Evolutionary conservation across 2,329 filamentous ascomycete species (phyloP).

Genomic region (Exutisphaerella laricina): DNA sequence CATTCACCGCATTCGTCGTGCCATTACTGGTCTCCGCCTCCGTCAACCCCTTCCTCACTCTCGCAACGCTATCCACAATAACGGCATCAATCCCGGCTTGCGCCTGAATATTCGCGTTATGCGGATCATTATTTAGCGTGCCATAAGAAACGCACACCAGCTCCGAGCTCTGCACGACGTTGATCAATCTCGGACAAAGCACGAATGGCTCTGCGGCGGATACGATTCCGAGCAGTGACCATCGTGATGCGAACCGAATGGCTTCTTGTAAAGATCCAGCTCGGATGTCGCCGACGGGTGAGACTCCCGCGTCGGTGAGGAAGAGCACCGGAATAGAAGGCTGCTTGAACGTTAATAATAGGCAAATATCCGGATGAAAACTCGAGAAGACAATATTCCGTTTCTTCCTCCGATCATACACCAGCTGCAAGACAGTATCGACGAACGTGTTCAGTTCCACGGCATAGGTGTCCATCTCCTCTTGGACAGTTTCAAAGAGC

Average conservation of each 20-base stretch:
- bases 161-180: conserved; percentile 88
- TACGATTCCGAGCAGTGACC: conserved; percentile 92
- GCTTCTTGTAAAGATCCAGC: conserved; percentile 92
- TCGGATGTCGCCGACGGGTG: conserved; percentile 76
- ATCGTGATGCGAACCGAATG: conserved; percentile 85
- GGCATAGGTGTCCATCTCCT: conserved; percentile 94
- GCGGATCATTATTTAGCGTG: conserved; percentile 78
- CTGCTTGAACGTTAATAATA: conserved; percentile 93
- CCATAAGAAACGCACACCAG: conserved; percentile 95
- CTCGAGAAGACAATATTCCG: conserved; percentile 96
- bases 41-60: conserved; percentile 88
- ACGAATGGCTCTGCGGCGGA: conserved; percentile 83
- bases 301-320: conserved; percentile 81
- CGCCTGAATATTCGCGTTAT: conserved; percentile 84
- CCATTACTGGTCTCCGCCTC: conserved; percentile 23
- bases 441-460: conserved; percentile 96
- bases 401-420: conserved; percentile 75
- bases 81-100: conserved; percentile 95
- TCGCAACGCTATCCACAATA: conserved; percentile 91
- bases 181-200: conserved; percentile 79
- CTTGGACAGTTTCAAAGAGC: conserved; percentile 89
- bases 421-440: conserved; percentile 82
- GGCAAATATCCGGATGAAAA: conserved; percentile 95
- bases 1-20: conserved; percentile 2
- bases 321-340: conserved; percentile 94